Conservation (phyloP, 129 eudicot species). For the Calendula officinalis region DNA sequence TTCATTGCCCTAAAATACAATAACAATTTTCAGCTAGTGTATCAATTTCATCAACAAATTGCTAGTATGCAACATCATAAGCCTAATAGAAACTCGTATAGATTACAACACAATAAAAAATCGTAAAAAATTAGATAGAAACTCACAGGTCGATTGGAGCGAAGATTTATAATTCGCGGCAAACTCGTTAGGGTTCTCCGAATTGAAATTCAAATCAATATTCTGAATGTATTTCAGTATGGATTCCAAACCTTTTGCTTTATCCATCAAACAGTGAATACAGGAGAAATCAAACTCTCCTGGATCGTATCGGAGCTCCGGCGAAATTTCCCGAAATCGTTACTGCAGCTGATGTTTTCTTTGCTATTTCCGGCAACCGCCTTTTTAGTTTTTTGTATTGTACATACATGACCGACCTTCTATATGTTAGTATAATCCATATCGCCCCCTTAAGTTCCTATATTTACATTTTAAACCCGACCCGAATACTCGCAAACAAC, state of each 20-base stretch:
- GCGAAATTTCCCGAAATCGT: background rate
- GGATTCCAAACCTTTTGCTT: constrained; percentile 34
- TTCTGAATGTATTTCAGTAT: constrained; percentile 35
- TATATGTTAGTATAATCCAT: no score
- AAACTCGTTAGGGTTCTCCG: constrained; percentile 26
- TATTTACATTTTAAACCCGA: no score
- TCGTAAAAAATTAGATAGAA: background rate
- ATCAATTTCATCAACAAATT: constrained; percentile 7
- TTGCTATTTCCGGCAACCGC: constrained; percentile 20
- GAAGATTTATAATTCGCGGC: background rate
- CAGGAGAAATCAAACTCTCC: constrained; percentile 3
- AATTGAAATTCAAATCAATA: constrained; percentile 35
- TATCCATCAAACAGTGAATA: constrained; percentile 39
- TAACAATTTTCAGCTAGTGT: no score
- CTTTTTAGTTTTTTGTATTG: constrained; percentile 2
- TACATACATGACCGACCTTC: no score
- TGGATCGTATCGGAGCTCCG: constrained; percentile 23
- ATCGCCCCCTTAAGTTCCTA: no score
- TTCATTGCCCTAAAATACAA: no score
- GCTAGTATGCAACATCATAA: background rate
- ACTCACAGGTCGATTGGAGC: constrained; percentile 33
- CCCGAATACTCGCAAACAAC: no score
- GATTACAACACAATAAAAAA: background rate
- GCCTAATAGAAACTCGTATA: background rate
- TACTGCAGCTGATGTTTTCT: background rate